phyloP scores from a whole-genome alignment of 306 rosid species.

The Cicer cuneatum region DNA sequence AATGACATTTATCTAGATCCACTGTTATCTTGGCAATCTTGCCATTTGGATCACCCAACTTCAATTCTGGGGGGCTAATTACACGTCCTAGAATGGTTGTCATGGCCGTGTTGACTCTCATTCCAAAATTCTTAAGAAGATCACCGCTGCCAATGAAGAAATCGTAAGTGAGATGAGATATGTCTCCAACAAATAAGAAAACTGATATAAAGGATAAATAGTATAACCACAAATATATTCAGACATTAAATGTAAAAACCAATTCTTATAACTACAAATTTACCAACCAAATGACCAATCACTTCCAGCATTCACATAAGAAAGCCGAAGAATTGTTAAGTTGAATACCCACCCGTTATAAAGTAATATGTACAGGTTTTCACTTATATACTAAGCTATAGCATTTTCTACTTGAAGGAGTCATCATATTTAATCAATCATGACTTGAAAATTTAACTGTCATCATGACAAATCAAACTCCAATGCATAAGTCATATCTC shows the following conservation, averaged over 20 bases:
- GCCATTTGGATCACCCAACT: constrained; percentile 62
- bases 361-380: constrained; percentile 11
- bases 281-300: not conserved
- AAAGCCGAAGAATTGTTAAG: constrained; percentile 20
- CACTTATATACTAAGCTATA: constrained; percentile 32
- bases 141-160: constrained; percentile 59
- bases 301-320: constrained; percentile 3
- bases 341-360: constrained; percentile 1
- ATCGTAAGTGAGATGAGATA: constrained; percentile 30
- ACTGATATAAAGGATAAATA: not conserved
- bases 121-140: constrained; percentile 61
- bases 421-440: constrained; percentile 30
- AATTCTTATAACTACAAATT: constrained; percentile 18
- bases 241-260: constrained; percentile 29
- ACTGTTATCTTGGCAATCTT: constrained; percentile 46
- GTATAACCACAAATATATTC: constrained; percentile 7
- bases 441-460: constrained; percentile 25
- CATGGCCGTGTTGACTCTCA: constrained; percentile 62
- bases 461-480: not conserved
- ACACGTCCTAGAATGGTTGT: constrained; percentile 66
- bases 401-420: constrained; percentile 28
- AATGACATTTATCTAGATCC: constrained; percentile 69
- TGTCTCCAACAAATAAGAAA: constrained; percentile 12
- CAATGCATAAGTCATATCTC: constrained; percentile 15
- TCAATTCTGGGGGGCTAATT: constrained; percentile 72